These are phyloP conservation scores for Penicillium atrosanguineum DNA, from an alignment of 495 filamentous ascomycete species.

Conservation along the genomic window DNA sequence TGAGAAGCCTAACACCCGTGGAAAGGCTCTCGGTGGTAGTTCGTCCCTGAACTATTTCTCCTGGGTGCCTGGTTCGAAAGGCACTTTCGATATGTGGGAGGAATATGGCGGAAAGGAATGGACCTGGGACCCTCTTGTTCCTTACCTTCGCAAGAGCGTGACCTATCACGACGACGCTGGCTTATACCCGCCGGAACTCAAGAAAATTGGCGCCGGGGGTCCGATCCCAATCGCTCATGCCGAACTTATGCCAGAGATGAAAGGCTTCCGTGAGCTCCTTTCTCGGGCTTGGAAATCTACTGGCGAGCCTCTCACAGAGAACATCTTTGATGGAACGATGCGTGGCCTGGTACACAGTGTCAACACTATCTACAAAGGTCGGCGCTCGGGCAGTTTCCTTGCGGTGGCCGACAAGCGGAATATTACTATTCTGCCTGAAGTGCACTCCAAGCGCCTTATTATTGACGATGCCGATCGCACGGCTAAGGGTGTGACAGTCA, in stretches of 20 bases:
- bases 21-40: conserved; percentile 47
- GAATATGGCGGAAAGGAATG: conserved; percentile 49
- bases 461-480: conserved; percentile 34
- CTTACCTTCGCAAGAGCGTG: conserved; percentile 1
- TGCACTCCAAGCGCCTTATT: conserved; percentile 46
- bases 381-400: conserved; percentile 43
- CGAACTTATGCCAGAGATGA: conserved; percentile 46
- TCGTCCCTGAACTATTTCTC: conserved; percentile 48
- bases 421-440: conserved; percentile 40
- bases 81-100: conserved; percentile 53
- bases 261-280: conserved; percentile 48
- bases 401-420: conserved; percentile 52
- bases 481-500: conserved; percentile 37
- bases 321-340: conserved; percentile 43
- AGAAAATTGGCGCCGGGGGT: conserved; percentile 40
- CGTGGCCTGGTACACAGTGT: conserved; percentile 46
- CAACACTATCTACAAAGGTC: conserved; percentile 53
- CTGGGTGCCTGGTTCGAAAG: conserved; percentile 44
- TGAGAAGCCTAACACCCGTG: conserved; percentile 54
- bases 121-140: conserved; percentile 42
- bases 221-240: conserved; percentile 50
- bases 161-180: conserved; percentile 47
- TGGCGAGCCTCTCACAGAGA: conserved; percentile 8
- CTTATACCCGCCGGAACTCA: conserved; percentile 25
- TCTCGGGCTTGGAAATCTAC: conserved; percentile 46